Evolutionary conservation across 208 protist species (phyloP), one percentile per base, ranked within the genome.

Genomic region (Leptomonas pyrrhocoris): DNA sequence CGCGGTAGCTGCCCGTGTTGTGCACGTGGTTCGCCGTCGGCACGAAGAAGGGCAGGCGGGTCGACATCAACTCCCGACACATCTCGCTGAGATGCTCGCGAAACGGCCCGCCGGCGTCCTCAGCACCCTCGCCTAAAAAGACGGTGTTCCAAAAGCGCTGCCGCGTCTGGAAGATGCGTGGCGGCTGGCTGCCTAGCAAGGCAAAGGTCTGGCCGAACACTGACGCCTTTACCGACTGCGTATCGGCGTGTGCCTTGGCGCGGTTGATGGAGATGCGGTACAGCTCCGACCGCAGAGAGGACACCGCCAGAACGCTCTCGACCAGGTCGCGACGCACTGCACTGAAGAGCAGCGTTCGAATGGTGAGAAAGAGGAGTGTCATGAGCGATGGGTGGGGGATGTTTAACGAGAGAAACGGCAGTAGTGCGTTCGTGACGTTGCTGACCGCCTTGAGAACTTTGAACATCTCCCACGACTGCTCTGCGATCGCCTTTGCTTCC

Each of bases 91-190:
- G 71, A 70, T 96, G 91, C 68, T 98, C 96, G 50, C 94, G 85
- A 71, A 93, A 98, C 15, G 94, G 94, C 25, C 96, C 96, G 28
- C 96, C 96, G 19, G 92, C 92, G 68, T 98, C 96, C 79, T 98
- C 93, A 19, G 95, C 92, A n/a, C 95, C 95, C 54, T 98, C 93
- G 74, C 95, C 95, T 19, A 96, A 68, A 58, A 98, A 94, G 27
- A 92, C 81, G 53, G 94, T 94, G 71, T 76, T 88, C 93, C 93
- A 98, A 63, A 97, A 88, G 38, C 91, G 81, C 56, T 88, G 82
- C 59, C 85, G 96, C 7, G 84, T 96, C 56, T 88, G 81, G 61
- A 97, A 98, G 48, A 97, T 79, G 55, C 81, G 82, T 2, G 93
- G 81, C 61, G 85, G 84, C 53, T 92, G 87, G 34, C 71, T 66